Conservation (phyloP, 176 grass and related monocot species). For the Echinochloa phyllopogon region DNA sequence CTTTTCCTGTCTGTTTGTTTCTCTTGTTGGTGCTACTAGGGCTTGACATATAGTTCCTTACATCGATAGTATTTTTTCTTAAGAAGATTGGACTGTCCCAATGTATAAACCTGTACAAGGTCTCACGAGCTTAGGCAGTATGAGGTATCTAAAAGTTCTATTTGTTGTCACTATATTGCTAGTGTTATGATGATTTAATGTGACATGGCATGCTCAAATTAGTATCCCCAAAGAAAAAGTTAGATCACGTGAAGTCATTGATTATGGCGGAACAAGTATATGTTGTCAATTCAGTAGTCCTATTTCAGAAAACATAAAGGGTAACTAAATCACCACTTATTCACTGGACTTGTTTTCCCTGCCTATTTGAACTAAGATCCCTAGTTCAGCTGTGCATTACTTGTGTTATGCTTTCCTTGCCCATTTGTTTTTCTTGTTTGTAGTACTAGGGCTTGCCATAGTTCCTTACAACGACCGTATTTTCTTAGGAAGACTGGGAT, state of each 20-base stretch:
- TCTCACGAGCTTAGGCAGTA: conserved; percentile 4
- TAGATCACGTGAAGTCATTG: conserved; percentile 29
- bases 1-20: not conserved
- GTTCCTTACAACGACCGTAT: not conserved
- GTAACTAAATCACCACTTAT: too few species aligned
- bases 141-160: not conserved
- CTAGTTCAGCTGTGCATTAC: not conserved
- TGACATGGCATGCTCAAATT: not conserved
- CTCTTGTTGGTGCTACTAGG: conserved; percentile 13
- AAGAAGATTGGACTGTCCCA: not conserved
- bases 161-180: conserved; percentile 15
- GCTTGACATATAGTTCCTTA: conserved; percentile 6
- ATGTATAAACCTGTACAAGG: not conserved
- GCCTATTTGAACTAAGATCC: conserved; percentile 29
- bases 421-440: not conserved
- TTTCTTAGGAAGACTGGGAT: conserved; percentile 14
- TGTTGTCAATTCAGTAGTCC: conserved; percentile 7
- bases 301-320: not conserved
- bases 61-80: conserved; percentile 17
- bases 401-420: not conserved
- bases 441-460: conserved; percentile 24
- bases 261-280: conserved; percentile 15
- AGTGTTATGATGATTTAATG: conserved; percentile 10
- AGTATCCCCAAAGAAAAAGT: not conserved
- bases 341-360: not conserved